Evolutionary conservation across 306 rosid species (phyloP).

Genomic region (Prinsepia uniflora): DNA sequence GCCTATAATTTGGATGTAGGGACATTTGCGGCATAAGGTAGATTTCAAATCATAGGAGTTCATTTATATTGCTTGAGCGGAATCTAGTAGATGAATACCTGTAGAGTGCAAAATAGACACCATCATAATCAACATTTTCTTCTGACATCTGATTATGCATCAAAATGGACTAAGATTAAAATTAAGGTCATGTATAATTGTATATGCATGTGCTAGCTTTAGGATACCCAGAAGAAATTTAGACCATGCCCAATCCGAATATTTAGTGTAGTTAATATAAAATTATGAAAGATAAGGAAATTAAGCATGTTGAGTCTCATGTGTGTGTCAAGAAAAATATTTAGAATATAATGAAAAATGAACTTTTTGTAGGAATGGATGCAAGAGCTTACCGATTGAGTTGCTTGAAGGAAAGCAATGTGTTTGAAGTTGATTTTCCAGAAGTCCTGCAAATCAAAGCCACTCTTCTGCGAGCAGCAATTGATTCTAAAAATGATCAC

Average conservation of each 20-base stretch:
- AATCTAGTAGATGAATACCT: conserved; percentile 1
- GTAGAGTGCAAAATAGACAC: not conserved
- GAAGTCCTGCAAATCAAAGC: conserved; percentile 65
- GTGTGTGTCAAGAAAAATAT: not conserved
- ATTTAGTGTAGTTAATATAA: not conserved
- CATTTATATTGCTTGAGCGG: conserved; percentile 6
- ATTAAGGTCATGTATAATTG: conserved; percentile 5
- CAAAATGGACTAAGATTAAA: not conserved
- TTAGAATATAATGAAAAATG: conserved; percentile 13
- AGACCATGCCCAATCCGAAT: conserved; percentile 2
- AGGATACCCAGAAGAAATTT: not conserved
- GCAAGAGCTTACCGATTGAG: conserved; percentile 89
- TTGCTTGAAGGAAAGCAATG: conserved; percentile 79
- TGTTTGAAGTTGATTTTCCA: conserved; percentile 85
- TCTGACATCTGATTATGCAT: not conserved
- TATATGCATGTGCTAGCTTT: conserved; percentile 6
- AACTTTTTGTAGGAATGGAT: conserved; percentile 77
- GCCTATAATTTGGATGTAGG: not conserved
- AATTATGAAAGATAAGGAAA: not conserved
- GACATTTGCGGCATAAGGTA: not conserved
- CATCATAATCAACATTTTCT: not conserved
- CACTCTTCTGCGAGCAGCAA: conserved; percentile 68
- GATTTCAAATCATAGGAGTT: conserved; percentile 1
- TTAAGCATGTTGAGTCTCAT: not conserved
- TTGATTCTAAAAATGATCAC: conserved; percentile 50